Evolutionary conservation across 2,329 filamentous ascomycete genomes (phyloP).

Genomic region (Paraphoma sp.): DNA sequence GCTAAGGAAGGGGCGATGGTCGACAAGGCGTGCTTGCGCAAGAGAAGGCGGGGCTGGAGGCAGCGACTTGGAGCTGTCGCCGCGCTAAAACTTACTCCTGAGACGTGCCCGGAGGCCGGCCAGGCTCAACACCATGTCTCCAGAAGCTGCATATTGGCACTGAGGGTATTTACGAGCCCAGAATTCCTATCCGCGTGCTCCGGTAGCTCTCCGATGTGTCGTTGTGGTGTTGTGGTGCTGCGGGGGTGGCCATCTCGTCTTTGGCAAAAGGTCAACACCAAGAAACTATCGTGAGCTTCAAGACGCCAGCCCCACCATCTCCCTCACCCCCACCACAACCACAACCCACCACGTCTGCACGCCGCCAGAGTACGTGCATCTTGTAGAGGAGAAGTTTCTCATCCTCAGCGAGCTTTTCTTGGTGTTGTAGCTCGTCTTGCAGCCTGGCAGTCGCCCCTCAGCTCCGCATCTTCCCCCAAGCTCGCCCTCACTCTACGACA

Average conservation of each 20-base stretch:
- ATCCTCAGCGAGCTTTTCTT: neutral
- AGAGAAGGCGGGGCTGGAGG: neutral
- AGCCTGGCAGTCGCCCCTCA: neutral
- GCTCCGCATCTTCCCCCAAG: neutral
- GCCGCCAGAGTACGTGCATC: neutral
- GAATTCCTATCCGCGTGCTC: neutral
- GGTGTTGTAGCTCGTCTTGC: neutral
- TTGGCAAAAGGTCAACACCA: conserved; percentile 12
- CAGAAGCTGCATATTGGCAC: neutral
- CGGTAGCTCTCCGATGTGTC: neutral
- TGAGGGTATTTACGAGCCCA: neutral
- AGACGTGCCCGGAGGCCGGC: neutral
- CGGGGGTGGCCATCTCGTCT: neutral
- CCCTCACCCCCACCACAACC: neutral
- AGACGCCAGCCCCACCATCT: neutral
- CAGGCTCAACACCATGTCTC: neutral
- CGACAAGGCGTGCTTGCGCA: neutral
- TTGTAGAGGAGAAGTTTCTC: conserved; percentile 1
- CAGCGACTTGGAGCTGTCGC: conserved; percentile 1
- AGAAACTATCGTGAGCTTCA: conserved; percentile 4
- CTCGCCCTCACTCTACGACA: neutral
- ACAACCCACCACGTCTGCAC: neutral
- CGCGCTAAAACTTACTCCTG: conserved; percentile 1
- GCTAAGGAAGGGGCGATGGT: neutral
- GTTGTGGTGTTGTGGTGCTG: conserved; percentile 1